A percentile compares a stretch with the other conserved stretches of the same genome.
phyloP scores from a whole-genome alignment of 331 rosid species.

The Rhamnella rubrinervis region DNA sequence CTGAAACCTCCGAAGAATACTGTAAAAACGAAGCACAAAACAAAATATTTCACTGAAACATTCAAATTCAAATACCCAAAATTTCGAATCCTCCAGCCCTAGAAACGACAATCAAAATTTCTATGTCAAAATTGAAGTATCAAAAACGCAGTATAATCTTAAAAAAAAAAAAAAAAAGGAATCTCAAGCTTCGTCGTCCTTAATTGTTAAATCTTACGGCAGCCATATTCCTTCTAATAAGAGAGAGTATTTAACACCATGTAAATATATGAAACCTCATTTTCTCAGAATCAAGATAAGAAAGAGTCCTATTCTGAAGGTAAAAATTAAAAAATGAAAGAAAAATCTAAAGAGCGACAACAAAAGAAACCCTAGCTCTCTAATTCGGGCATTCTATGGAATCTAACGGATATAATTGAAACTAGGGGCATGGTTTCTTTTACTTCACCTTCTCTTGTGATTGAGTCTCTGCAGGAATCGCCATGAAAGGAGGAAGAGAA shows the following conservation, averaged over 20 bases:
- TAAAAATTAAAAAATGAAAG: background rate
- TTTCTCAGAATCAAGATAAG: background rate
- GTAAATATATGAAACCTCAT: background rate
- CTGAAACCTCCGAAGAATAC: slow-evolving; percentile 61
- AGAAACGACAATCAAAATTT: background rate
- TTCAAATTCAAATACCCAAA: background rate
- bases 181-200: background rate
- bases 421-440: background rate
- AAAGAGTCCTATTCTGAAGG: background rate
- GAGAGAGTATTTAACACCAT: background rate
- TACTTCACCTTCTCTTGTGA: slow-evolving; percentile 56
- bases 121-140: background rate
- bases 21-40: slow-evolving; percentile 26
- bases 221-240: background rate
- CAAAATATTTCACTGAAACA: background rate
- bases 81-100: background rate
- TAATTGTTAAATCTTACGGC: background rate
- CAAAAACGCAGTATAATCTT: background rate
- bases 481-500: slow-evolving; percentile 47
- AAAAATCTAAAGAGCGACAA: background rate
- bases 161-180: background rate
- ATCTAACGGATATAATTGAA: slow-evolving; percentile 2
- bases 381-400: slow-evolving; percentile 10
- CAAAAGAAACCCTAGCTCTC: slow-evolving; percentile 39
- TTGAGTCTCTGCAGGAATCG: slow-evolving; percentile 70